phyloP scores from a whole-genome alignment of 1,139 yeast genomes.

The Candida tropicalis region DNA sequence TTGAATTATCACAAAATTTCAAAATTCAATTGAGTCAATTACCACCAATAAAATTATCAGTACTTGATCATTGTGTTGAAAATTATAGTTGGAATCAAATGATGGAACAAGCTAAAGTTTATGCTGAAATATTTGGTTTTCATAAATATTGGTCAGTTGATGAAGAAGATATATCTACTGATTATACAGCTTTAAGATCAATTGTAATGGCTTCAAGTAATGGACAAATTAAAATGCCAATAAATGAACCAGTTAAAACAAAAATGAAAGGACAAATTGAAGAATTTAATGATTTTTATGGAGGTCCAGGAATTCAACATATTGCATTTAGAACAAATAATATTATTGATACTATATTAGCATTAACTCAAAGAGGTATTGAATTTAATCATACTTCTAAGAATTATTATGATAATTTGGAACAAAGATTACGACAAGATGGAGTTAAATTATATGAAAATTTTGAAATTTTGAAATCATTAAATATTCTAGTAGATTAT shows the following conservation, averaged over 20 bases:
- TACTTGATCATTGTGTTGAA: constrained; percentile 79
- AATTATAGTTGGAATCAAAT: constrained; percentile 73
- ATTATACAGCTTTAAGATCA: constrained; percentile 67
- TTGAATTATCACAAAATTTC: constrained; percentile 11
- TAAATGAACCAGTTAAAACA: constrained; percentile 80
- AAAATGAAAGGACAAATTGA: constrained; percentile 73
- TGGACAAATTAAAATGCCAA: constrained; percentile 73
- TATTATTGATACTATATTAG: constrained; percentile 58
- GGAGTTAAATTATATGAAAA: constrained; percentile 50
- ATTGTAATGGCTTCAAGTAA: constrained; percentile 75
- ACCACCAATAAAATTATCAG: constrained; percentile 38
- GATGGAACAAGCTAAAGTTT: constrained; percentile 58
- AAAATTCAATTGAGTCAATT: constrained; percentile 20
- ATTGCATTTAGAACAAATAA: constrained; percentile 67
- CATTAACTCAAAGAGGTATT: constrained; percentile 62
- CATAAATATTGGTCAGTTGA: constrained; percentile 85
- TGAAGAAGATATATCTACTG: constrained; percentile 70
- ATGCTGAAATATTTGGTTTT: constrained; percentile 67
- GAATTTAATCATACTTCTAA: constrained; percentile 64
- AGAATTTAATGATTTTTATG: constrained; percentile 73
- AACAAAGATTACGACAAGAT: constrained; percentile 39
- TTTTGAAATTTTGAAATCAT: constrained; percentile 36
- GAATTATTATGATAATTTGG: constrained; percentile 55
- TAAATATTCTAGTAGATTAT: constrained; percentile 71
- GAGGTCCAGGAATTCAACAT: constrained; percentile 85